Evolutionary conservation across 2,329 filamentous ascomycete genomes (phyloP).

Genomic region (Bipolaris sorokiniana): DNA sequence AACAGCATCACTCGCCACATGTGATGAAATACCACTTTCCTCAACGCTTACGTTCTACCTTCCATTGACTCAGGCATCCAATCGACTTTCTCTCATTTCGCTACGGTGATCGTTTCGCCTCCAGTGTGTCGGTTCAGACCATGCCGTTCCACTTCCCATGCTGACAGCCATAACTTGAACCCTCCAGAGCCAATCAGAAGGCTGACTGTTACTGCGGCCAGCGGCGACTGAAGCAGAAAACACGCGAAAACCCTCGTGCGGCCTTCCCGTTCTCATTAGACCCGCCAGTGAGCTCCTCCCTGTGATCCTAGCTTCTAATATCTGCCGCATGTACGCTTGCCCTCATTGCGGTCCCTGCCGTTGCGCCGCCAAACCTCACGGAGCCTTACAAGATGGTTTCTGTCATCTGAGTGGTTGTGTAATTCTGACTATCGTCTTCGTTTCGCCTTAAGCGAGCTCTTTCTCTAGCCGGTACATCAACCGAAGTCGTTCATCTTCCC

Average conservation of each 20-base stretch:
- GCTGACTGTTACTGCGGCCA: conserved; percentile 20
- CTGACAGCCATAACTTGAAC: conserved; percentile 38
- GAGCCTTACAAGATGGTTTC: conserved; percentile 37
- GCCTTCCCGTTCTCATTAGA: conserved; percentile 36
- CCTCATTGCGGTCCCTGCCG: conserved; percentile 34
- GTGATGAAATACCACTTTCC: conserved; percentile 31
- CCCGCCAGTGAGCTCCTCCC: conserved; percentile 31
- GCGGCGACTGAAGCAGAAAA: conserved; percentile 46
- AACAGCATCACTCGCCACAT: conserved; percentile 46
- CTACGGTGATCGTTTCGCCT: conserved; percentile 47
- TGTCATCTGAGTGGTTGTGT: conserved; percentile 43
- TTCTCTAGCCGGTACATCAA: conserved; percentile 37
- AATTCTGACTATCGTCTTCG: conserved; percentile 45
- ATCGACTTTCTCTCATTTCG: conserved; percentile 19
- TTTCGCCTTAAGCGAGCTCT: conserved; percentile 48
- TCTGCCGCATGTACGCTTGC: conserved; percentile 35
- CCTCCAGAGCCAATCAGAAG: conserved; percentile 38
- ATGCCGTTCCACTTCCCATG: conserved; percentile 38
- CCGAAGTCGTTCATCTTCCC: conserved; percentile 44
- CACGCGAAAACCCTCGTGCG: conserved; percentile 38
- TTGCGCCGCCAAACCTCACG: conserved; percentile 42
- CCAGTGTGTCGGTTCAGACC: conserved; percentile 41
- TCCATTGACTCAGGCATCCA: conserved; percentile 25
- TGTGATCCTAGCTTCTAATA: conserved; percentile 30
- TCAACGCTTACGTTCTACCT: conserved; percentile 26